Evolutionary conservation across 208 protist genomes (phyloP).

Genomic region (Borovskyia barvae): DNA sequence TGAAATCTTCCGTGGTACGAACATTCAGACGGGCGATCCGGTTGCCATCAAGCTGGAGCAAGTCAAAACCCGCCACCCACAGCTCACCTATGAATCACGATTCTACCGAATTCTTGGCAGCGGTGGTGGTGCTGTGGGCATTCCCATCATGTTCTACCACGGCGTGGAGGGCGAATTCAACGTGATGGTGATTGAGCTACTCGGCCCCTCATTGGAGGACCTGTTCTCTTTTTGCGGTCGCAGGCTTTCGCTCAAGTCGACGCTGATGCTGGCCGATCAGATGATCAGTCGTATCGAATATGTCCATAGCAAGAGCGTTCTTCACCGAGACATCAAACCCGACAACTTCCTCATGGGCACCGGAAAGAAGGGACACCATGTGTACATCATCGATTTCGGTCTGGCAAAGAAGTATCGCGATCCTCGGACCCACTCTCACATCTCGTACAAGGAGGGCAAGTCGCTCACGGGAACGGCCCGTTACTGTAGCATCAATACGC

Average conservation of each 20-base stretch:
- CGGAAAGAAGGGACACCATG: conserved; percentile 85
- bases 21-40: conserved; percentile 86
- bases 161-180: conserved; percentile 92
- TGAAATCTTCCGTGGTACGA: conserved; percentile 92
- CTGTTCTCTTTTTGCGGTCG: conserved; percentile 89
- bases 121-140: conserved; percentile 73
- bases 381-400: conserved; percentile 99
- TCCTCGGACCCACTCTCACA: conserved; percentile 97
- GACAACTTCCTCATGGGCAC: conserved; percentile 95
- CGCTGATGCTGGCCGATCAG: conserved; percentile 92
- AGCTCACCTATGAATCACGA: conserved; percentile 90
- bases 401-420: conserved; percentile 99
- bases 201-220: conserved; percentile 91
- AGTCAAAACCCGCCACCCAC: conserved; percentile 87
- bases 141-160: conserved; percentile 88
- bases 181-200: conserved; percentile 94
- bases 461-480: conserved; percentile 99
- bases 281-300: conserved; percentile 91
- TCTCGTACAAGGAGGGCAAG: conserved; percentile 99
- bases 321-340: conserved; percentile 95
- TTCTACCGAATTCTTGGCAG: conserved; percentile 88
- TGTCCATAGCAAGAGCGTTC: conserved; percentile 90
- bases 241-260: conserved; percentile 91
- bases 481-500: conserved; percentile 99
- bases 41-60: conserved; percentile 93